These are phyloP conservation scores for Cordyceps javanica DNA, from an alignment of 2,329 filamentous ascomycete species.

Conservation along the genomic window DNA sequence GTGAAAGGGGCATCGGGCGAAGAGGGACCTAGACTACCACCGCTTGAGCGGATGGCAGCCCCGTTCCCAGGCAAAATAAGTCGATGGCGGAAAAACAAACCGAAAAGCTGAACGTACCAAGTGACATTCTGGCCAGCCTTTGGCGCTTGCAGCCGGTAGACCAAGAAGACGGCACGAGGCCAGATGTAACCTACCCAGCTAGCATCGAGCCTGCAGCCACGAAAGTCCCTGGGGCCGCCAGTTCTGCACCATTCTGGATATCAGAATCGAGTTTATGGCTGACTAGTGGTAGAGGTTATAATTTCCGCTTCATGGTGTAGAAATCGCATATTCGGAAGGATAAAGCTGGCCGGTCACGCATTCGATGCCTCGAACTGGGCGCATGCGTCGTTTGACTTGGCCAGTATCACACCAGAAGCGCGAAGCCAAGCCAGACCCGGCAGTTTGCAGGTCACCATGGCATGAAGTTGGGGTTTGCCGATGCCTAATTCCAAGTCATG, in stretches of 20 bases:
- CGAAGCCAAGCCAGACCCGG: too few relatives aligned
- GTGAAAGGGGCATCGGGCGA: background rate
- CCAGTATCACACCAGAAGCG: too few relatives aligned
- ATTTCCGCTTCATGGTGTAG: background rate
- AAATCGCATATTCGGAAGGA: background rate
- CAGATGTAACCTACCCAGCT: slow-evolving; percentile 12
- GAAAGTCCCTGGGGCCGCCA: background rate
- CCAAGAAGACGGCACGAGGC: background rate
- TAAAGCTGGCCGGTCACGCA: too few relatives aligned
- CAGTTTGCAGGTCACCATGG: background rate
- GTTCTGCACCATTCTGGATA: background rate
- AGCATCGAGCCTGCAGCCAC: background rate
- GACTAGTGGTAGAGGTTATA: background rate
- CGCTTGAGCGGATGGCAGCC: background rate
- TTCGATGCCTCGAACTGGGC: too few relatives aligned
- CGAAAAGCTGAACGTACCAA: background rate
- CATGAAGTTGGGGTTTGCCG: background rate
- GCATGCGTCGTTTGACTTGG: too few relatives aligned
- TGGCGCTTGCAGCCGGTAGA: slow-evolving; percentile 2
- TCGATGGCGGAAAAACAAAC: background rate
- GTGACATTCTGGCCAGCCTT: background rate
- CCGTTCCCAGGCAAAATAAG: background rate
- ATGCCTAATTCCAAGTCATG: background rate
- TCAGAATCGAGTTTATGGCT: background rate
- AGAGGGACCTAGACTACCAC: background rate